These are phyloP conservation scores for Fusarium sp. DNA, from an alignment of 2,329 filamentous ascomycete genomes.

Conservation along the genomic window DNA sequence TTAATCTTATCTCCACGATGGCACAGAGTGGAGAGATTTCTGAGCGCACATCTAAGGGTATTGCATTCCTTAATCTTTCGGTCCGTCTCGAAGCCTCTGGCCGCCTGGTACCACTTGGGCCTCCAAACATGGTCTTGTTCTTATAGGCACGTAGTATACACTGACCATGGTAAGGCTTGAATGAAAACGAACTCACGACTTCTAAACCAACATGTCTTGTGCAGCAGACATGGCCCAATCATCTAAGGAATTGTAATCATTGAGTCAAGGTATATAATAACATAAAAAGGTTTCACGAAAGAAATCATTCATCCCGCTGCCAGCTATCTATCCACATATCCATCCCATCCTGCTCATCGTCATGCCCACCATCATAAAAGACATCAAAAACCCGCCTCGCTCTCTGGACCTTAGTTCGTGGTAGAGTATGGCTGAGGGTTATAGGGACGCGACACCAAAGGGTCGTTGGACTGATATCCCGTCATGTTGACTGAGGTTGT, in stretches of 20 bases:
- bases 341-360: background rate
- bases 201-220: no score
- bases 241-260: no score
- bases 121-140: no score
- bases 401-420: background rate
- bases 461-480: constrained; percentile 1
- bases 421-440: background rate
- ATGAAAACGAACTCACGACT: no score
- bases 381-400: background rate
- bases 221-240: no score
- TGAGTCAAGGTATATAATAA: background rate
- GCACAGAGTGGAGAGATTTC: background rate
- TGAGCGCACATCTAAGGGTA: fast-evolving
- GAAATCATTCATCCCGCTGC: background rate
- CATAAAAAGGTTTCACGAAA: background rate
- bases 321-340: background rate
- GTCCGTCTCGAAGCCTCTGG: background rate
- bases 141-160: no score
- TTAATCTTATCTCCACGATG: fast-evolving
- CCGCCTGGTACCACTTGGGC: no score
- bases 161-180: no score
- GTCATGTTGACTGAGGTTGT: constrained; percentile 7
- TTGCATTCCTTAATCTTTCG: background rate
- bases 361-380: background rate
- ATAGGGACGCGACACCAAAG: constrained; percentile 3